Percentiles rank a stretch among this genome's conserved stretches.
These are phyloP conservation scores for Emmonsia crescens DNA, from an alignment of 2,329 filamentous ascomycete genomes.

Conservation along the genomic window DNA sequence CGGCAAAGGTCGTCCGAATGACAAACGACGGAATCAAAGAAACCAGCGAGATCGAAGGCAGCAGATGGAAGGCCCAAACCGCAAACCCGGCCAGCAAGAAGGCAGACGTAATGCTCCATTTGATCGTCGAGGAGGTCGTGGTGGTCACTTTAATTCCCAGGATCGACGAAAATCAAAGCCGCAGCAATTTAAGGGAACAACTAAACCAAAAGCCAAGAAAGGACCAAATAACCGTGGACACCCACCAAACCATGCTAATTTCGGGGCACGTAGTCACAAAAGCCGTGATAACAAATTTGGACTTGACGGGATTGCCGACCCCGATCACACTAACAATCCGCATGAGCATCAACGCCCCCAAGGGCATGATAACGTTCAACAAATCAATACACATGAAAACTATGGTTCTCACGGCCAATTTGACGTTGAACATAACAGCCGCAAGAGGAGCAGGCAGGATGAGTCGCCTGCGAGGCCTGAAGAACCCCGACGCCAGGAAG, in stretches of 20 bases:
- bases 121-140: slow-evolving; percentile 4
- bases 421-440: slow-evolving; percentile 6
- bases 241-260: neutral
- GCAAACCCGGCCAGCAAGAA: neutral
- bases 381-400: neutral
- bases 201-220: slow-evolving; percentile 1
- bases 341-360: neutral
- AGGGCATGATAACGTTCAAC: neutral
- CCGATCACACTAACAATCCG: neutral
- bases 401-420: slow-evolving; percentile 2
- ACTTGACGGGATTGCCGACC: neutral
- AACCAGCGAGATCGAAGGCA: neutral
- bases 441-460: slow-evolving; percentile 12
- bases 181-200: neutral
- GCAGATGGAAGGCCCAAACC: neutral
- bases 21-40: slow-evolving; percentile 1
- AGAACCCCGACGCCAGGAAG: slow-evolving; percentile 22
- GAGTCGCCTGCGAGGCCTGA: slow-evolving; percentile 14
- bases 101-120: neutral
- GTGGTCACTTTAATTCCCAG: neutral
- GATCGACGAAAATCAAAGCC: slow-evolving; percentile 1
- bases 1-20: neutral
- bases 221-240: neutral
- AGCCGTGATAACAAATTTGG: neutral
- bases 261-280: neutral